Conservation (phyloP, 441 rosid species). For the Croton setiger region DNA sequence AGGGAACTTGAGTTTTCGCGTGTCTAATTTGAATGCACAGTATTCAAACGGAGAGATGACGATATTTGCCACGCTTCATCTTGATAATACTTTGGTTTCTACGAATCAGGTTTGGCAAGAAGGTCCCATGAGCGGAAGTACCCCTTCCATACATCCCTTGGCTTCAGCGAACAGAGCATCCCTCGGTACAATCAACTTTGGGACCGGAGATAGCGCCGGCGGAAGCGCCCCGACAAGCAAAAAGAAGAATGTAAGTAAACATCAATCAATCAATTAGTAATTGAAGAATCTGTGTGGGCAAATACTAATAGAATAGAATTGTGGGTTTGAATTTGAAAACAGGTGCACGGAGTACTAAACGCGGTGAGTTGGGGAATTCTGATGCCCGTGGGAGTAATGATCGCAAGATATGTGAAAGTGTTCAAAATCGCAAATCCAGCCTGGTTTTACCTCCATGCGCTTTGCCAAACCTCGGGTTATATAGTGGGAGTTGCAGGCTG, state of each 20-base stretch:
- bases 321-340: not conserved
- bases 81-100: not conserved
- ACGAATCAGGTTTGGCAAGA: conserved; percentile 43
- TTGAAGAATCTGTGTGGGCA: too few relatives aligned
- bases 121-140: conserved; percentile 26
- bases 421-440: conserved; percentile 42
- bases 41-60: conserved; percentile 32
- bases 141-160: not conserved
- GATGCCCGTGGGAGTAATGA: conserved; percentile 51
- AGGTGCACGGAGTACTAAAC: conserved; percentile 58
- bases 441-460: conserved; percentile 49
- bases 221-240: conserved; percentile 17
- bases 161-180: conserved; percentile 17
- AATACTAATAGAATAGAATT: too few relatives aligned
- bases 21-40: conserved; percentile 31
- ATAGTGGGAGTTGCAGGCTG: conserved; percentile 45
- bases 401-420: conserved; percentile 50
- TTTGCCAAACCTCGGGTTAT: conserved; percentile 45
- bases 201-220: conserved; percentile 24
- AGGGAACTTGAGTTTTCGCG: conserved; percentile 41
- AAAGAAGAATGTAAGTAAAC: conserved; percentile 31
- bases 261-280: not conserved
- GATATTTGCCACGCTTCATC: conserved; percentile 55
- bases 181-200: conserved; percentile 28
- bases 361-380: conserved; percentile 58